These are phyloP conservation scores for Plenodomus tracheiphilus DNA, from an alignment of 2,329 filamentous ascomycete species.

Conservation along the genomic window DNA sequence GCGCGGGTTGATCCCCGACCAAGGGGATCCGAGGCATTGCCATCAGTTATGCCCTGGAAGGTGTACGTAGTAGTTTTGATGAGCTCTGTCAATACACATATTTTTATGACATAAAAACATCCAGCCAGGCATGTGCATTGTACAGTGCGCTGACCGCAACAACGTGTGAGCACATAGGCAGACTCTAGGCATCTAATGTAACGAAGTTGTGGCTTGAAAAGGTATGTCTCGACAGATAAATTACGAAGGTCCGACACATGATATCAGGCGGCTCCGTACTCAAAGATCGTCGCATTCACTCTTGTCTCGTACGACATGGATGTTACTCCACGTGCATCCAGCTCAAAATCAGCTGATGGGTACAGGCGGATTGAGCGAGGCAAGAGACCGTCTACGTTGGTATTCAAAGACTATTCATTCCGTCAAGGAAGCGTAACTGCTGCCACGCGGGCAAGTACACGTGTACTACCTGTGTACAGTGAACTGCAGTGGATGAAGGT, in stretches of 20 bases:
- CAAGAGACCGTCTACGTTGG: conserved; percentile 36
- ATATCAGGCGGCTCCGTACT: conserved; percentile 42
- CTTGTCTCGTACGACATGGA: conserved; percentile 42
- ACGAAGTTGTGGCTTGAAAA: too few relatives aligned
- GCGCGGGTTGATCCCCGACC: too few relatives aligned
- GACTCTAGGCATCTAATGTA: too few relatives aligned
- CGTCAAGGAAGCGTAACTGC: too few relatives aligned
- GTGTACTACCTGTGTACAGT: not conserved
- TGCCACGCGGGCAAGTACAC: not conserved
- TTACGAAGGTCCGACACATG: conserved; percentile 42
- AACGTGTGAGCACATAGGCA: too few relatives aligned
- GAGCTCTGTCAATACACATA: conserved; percentile 2
- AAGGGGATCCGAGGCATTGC: too few relatives aligned
- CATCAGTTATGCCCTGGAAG: not conserved
- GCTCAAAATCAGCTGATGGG: conserved; percentile 42
- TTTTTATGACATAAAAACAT: not conserved
- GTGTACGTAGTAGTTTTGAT: not conserved
- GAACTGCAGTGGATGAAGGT: not conserved
- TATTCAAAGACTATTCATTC: too few relatives aligned
- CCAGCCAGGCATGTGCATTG: not conserved
- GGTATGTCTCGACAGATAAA: conserved; percentile 45
- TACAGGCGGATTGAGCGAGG: conserved; percentile 44
- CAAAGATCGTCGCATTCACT: conserved; percentile 45
- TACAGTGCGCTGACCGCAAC: too few relatives aligned
- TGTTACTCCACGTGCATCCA: conserved; percentile 31